Percentiles rank a stretch among this genome's conserved stretches.
phyloP scores from a whole-genome alignment of 768 basidiomycete species.

The Chalciporus pseudorubinellus region DNA sequence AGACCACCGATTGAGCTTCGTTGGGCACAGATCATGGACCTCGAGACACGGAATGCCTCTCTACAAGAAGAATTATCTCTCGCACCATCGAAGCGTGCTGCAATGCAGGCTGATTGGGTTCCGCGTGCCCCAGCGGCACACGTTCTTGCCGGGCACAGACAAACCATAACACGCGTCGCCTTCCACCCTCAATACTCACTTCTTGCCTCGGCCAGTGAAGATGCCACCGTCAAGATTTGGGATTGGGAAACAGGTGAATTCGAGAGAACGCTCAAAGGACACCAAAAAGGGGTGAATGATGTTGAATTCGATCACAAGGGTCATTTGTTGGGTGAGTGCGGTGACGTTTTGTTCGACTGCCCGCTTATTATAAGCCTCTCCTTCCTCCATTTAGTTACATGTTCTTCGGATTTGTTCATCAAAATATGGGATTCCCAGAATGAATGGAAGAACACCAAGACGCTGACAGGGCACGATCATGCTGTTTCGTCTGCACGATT shows the following conservation, averaged over 20 bases:
- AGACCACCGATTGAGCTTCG: slow-evolving; percentile 7
- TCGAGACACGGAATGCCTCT: slow-evolving; percentile 80
- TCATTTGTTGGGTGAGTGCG: slow-evolving; percentile 63
- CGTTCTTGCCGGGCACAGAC: slow-evolving; percentile 72
- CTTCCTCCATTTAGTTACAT: slow-evolving; percentile 37
- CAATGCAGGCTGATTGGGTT: slow-evolving; percentile 79
- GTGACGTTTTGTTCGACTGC: not conserved
- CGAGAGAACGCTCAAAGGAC: slow-evolving; percentile 87
- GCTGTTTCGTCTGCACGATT: slow-evolving; percentile 85
- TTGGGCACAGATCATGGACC: slow-evolving; percentile 80
- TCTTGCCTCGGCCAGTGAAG: slow-evolving; percentile 83
- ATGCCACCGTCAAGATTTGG: slow-evolving; percentile 90
- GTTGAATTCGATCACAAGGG: slow-evolving; percentile 89
- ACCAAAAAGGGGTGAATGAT: slow-evolving; percentile 86
- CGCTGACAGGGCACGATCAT: slow-evolving; percentile 88
- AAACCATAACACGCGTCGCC: slow-evolving; percentile 71
- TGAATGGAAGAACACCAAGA: slow-evolving; percentile 87
- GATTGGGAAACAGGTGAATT: slow-evolving; percentile 96
- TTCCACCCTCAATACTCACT: slow-evolving; percentile 87
- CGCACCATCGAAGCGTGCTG: slow-evolving; percentile 49
- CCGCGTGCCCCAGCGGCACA: slow-evolving; percentile 83
- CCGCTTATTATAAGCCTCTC: not conserved
- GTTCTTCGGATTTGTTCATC: slow-evolving; percentile 86
- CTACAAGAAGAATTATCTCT: slow-evolving; percentile 68
- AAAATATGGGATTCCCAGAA: slow-evolving; percentile 90